Evolutionary conservation across 2,329 filamentous ascomycete species (phyloP).

Genomic region (Knufia fluminis): DNA sequence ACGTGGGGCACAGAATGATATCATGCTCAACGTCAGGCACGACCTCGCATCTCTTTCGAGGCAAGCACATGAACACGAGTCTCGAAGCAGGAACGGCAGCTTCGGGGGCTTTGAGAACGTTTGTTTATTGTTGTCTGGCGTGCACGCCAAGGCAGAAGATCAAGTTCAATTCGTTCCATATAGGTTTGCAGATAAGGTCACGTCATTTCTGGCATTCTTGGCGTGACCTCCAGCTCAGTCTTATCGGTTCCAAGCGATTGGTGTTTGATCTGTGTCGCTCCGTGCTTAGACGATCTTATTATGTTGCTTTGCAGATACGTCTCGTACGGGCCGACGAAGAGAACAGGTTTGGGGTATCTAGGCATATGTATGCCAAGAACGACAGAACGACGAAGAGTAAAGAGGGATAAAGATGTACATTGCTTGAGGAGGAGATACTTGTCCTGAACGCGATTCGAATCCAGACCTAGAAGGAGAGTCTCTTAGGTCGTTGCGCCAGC

Average conservation of each 20-base stretch:
- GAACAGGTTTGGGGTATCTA: background rate
- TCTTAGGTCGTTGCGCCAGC: background rate
- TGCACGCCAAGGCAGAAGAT: too few species aligned
- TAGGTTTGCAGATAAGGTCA: background rate
- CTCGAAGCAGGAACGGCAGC: background rate
- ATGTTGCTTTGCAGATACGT: constrained; percentile 1
- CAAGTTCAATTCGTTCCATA: background rate
- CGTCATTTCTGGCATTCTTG: background rate
- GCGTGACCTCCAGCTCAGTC: too few species aligned
- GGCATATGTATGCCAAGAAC: background rate
- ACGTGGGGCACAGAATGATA: background rate
- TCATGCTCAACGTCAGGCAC: background rate
- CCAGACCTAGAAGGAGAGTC: too few species aligned
- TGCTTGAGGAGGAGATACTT: background rate
- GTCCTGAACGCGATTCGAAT: too few species aligned
- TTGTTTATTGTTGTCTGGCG: too few species aligned
- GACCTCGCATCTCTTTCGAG: too few species aligned
- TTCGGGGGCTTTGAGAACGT: too few species aligned
- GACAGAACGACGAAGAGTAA: background rate
- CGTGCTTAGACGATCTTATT: constrained; percentile 24
- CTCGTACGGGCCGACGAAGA: background rate
- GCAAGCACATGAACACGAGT: background rate
- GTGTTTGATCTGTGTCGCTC: constrained; percentile 25
- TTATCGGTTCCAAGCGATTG: constrained; percentile 24
- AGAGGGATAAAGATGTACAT: constrained; percentile 1